These are phyloP conservation scores for Prototheca wickerhamii DNA, from an alignment of 163 green algal genomes.

Conservation along the genomic window DNA sequence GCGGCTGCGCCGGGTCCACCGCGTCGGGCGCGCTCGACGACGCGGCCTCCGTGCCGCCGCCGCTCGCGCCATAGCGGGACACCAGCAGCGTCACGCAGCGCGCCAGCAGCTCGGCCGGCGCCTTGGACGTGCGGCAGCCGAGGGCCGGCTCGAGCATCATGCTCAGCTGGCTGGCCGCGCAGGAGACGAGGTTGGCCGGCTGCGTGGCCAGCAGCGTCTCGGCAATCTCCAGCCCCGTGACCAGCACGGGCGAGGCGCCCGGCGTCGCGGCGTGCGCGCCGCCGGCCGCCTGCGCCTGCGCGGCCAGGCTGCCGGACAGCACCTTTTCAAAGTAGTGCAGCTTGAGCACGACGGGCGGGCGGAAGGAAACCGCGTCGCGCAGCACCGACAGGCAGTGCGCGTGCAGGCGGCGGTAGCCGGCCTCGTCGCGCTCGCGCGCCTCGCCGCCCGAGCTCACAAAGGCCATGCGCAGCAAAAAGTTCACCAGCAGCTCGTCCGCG, in stretches of 20 bases:
- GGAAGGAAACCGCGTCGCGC: conserved; percentile 51
- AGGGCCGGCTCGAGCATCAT: conserved; percentile 65
- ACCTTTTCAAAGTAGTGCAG: conserved; percentile 79
- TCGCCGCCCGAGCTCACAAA: conserved; percentile 52
- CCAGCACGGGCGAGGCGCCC: conserved; percentile 21
- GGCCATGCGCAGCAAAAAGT: conserved; percentile 76
- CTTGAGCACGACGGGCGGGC: conserved; percentile 47
- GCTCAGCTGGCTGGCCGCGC: conserved; percentile 21
- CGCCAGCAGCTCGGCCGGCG: conserved; percentile 35
- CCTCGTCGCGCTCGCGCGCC: conserved; percentile 23
- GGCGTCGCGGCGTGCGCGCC: conserved; percentile 7
- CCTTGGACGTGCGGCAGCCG: conserved; percentile 16
- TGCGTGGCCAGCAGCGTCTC: conserved; percentile 25
- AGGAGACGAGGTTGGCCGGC: conserved; percentile 19
- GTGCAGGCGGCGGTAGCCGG: conserved; percentile 27
- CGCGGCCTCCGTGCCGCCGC: too few relatives aligned
- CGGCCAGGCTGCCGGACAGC: conserved; percentile 45
- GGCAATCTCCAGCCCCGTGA: conserved; percentile 46
- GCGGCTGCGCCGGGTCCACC: background rate
- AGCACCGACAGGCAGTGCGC: conserved; percentile 43
- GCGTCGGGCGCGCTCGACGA: background rate
- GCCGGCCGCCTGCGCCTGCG: conserved; percentile 8
- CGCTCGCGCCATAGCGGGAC: background rate
- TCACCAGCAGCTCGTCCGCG: conserved; percentile 76
- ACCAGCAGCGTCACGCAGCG: conserved; percentile 37